These are phyloP conservation scores for Aureobasidium sp. DNA, from an alignment of 2,329 filamentous ascomycete genomes.

Conservation along the genomic window DNA sequence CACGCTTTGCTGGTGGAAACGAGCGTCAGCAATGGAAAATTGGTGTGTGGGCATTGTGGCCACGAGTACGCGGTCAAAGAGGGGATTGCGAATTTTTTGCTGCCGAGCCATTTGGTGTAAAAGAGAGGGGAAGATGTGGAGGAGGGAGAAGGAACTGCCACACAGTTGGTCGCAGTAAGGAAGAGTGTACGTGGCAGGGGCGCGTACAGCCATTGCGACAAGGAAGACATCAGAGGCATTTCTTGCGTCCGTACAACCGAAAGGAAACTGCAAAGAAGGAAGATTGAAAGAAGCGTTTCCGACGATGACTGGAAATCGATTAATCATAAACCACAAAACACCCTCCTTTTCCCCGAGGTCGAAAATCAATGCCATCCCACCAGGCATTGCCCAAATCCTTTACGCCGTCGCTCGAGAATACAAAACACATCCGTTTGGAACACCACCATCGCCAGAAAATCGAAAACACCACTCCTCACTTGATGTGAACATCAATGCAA, in stretches of 20 bases:
- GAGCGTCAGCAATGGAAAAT: conserved; percentile 75
- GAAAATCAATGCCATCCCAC: background rate
- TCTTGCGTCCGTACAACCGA: background rate
- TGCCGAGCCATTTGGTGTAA: conserved; percentile 80
- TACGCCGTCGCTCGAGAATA: background rate
- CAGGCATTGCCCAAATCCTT: background rate
- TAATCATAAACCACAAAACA: background rate
- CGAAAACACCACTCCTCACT: conserved; percentile 25
- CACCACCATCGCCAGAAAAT: background rate
- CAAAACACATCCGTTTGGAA: background rate
- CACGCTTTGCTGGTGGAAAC: conserved; percentile 82
- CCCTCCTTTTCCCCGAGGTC: background rate
- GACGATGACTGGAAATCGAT: background rate
- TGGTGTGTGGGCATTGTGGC: conserved; percentile 83
- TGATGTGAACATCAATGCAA: conserved; percentile 63
- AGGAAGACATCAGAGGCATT: background rate
- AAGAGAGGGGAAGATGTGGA: background rate
- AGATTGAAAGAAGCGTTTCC: background rate
- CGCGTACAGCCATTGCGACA: no score
- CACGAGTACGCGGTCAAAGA: conserved; percentile 94
- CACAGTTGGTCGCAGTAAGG: background rate
- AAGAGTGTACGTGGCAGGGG: background rate
- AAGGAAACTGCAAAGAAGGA: background rate
- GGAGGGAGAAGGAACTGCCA: background rate
- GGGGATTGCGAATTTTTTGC: conserved; percentile 90